Base-by-base conservation (phyloP, 1,284 basidiomycete species). In the Pascua sp. region DNA sequence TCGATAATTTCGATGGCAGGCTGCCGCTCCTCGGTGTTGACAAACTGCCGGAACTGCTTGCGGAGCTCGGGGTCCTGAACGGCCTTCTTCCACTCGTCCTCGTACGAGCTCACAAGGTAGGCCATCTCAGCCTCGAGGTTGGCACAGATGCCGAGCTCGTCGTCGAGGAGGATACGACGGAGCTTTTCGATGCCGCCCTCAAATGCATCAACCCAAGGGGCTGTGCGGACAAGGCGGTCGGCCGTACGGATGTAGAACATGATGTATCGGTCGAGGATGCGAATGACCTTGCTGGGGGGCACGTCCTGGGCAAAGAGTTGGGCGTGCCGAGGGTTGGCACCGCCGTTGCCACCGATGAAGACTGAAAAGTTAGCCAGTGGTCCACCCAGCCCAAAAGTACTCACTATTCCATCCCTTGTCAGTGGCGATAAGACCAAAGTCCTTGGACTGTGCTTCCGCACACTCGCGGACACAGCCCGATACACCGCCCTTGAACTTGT, bases 401-500 rank as follows among this genome's bases (percentile, higher is more conserved):
- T 63, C 63, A 83, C 81, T 73, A 63, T 88, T 87, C 86, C 86
- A 88, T 16, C 86, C 86, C 72, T 89, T 89, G 72, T 85, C 84
- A 0, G 86, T 88, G 1, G 88, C 88, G 58, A 89, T 89, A 41
- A 89, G 75, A 24, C 88, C 88, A 67, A 90, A 89, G 73, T 90
- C 88, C 65, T 86, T 87, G 39, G 79, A 79, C 65, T 89, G 87
- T 0, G 88, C 87, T 71, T 89, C 88, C 0, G 87, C 87, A 62
- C 87, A 89, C 68, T 88, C 87, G 16, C 87, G 81, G 0, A 86
- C 81, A 64, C 86, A 89, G 13, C 88, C 88, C 41, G 83, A 85
- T 2, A 90, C 86, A n/a, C 88, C 88, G 15, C 87, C 87, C 73
- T 89, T 89, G 72, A 87, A 67, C 74, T 89, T 90, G 76, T 89